phyloP scores from a whole-genome alignment of 2,329 filamentous ascomycete species.

The Metarhizium robertsii region DNA sequence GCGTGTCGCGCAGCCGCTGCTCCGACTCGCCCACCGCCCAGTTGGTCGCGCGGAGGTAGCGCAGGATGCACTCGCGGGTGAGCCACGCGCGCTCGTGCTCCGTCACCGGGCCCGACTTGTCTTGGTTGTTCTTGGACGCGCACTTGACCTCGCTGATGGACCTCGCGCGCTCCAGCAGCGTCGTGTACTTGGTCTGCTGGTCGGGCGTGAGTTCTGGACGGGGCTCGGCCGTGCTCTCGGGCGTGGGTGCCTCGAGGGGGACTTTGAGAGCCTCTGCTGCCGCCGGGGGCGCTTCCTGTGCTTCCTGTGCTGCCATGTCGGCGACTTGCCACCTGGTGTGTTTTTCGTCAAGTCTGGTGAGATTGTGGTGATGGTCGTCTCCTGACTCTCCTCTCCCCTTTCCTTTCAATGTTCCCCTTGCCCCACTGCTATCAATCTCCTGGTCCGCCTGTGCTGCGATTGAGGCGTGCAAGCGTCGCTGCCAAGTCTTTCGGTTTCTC shows the following conservation, averaged over 20 bases:
- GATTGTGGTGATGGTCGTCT: no score
- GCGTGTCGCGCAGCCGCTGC: conserved; percentile 69
- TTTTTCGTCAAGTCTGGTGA: neutral
- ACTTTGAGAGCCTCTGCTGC: conserved; percentile 28
- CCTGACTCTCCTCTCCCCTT: no score
- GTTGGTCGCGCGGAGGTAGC: conserved; percentile 89
- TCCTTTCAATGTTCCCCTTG: no score
- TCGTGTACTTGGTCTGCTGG: conserved; percentile 72
- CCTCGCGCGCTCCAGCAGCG: conserved; percentile 61
- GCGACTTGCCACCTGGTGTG: neutral
- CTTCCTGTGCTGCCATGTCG: neutral
- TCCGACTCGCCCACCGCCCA: conserved; percentile 71
- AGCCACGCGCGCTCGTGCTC: conserved; percentile 83
- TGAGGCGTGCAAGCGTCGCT: no score
- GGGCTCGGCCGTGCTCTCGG: conserved; percentile 47
- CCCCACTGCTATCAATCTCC: no score
- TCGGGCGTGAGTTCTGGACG: conserved; percentile 59
- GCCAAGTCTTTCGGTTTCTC: no score
- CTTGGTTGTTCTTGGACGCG: conserved; percentile 39
- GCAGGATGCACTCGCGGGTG: conserved; percentile 81
- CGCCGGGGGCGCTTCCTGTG: neutral
- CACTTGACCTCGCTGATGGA: conserved; percentile 56
- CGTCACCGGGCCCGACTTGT: conserved; percentile 54
- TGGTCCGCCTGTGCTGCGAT: no score
- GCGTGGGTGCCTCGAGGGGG: conserved; percentile 48